These are phyloP conservation scores for Seminavis robusta DNA, from an alignment of 108 stramenopile species.

Conservation along the genomic window DNA sequence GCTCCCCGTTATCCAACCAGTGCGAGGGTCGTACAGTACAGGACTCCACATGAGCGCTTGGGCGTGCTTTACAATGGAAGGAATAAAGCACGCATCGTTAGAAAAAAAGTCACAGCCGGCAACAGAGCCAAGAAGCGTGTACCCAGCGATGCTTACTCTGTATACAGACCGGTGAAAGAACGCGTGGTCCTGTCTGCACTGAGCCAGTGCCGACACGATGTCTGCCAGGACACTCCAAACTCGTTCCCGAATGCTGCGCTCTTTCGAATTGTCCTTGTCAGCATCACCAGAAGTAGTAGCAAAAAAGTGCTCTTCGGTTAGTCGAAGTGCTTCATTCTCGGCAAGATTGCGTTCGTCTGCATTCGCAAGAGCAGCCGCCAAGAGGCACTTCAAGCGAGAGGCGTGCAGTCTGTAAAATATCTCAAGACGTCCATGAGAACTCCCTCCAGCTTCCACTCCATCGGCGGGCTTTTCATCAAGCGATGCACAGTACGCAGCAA, in stretches of 20 bases:
- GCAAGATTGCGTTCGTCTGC: conserved; percentile 39
- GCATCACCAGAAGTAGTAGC: background rate
- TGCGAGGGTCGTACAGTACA: conserved; percentile 51
- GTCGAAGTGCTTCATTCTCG: conserved; percentile 62
- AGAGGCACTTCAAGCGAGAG: conserved; percentile 69
- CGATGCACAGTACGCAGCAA: conserved; percentile 53
- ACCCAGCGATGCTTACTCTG: too few relatives aligned
- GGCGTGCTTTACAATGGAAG: too few relatives aligned
- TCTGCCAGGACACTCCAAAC: conserved; percentile 70
- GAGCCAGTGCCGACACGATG: conserved; percentile 60
- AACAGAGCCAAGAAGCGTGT: too few relatives aligned
- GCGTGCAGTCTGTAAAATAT: conserved; percentile 80
- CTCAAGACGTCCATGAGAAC: conserved; percentile 76
- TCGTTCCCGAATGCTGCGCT: conserved; percentile 24
- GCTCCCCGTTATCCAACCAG: conserved; percentile 26
- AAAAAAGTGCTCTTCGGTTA: conserved; percentile 49
- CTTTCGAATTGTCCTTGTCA: background rate
- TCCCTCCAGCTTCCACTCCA: conserved; percentile 70
- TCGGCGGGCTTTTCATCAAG: conserved; percentile 39
- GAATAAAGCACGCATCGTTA: too few relatives aligned
- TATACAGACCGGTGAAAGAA: conserved; percentile 84
- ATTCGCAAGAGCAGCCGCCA: conserved; percentile 42
- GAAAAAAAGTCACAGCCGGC: too few relatives aligned
- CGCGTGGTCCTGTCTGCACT: conserved; percentile 56
- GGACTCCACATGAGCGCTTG: conserved; percentile 84